Evolutionary conservation across 1,139 yeast genomes (phyloP), one percentile per base, ranked within the genome.

Genomic region (Arxiozyma bovina): DNA sequence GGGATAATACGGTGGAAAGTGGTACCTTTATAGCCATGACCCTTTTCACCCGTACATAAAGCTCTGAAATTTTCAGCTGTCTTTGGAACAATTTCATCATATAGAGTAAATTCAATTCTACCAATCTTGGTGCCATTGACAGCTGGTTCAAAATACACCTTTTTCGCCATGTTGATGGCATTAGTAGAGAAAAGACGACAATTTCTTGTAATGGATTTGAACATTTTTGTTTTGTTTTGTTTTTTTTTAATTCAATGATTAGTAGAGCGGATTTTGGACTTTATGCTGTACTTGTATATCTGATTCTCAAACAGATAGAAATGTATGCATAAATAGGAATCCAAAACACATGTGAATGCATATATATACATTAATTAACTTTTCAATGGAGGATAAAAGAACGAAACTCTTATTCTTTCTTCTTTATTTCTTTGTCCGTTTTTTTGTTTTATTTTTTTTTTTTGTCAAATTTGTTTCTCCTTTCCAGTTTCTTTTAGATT

Each of bases 1-100:
- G 94, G 93, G 68, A 90, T 90, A 62, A 90, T 91, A 75, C 97
- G 84, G 83, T 90, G 97, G 90, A 90, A 90, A 61, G 82, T 76
- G 40, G 95, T 87, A 64, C 80, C 81, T 70, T 86, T 84, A 81
- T 86, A 88, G 62, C 96, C 96, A 60, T 79, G 76, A 43, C 74
- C 71, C 50, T 85, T 82, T 62, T 83, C 88, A 18, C 79, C 77
- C 55, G 79, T 73, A 43, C 87, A 78, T 70, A 83, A 77, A 57
- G 71, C 73, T 58, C 72, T 69, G 81, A 85, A 85, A 75, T 91
- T 91, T 74, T 87, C 96, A 60, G 87, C 84, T 57, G 97, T 90
- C 80, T 88, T 87, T 74, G 98, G 98, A 50, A 84, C 93, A 62
- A 85, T 89, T 61, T 87, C 93, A 63, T 88, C 85, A 77, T 87